These are phyloP conservation scores for Elongisporangium anandrum DNA, from an alignment of 352 stramenopile genomes.

Conservation along the genomic window DNA sequence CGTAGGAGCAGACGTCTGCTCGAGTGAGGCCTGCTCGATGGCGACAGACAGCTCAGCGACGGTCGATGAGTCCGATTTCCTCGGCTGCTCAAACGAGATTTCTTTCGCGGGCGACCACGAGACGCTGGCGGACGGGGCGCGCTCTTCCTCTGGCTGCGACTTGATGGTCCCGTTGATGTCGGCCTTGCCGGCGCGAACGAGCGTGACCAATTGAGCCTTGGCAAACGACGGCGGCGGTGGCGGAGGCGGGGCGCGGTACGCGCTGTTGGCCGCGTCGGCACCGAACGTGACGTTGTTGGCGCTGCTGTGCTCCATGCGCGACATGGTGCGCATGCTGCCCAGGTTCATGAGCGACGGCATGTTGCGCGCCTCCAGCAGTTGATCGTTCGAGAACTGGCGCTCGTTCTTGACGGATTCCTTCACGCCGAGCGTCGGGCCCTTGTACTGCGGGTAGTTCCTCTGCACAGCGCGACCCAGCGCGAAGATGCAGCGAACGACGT, in stretches of 20 bases:
- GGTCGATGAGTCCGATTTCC: constrained; percentile 5
- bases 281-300: constrained; percentile 76
- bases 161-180: constrained; percentile 11
- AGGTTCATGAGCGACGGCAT: constrained; percentile 60
- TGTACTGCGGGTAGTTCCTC: constrained; percentile 67
- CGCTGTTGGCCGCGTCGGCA: constrained; percentile 47
- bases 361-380: constrained; percentile 59
- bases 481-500: constrained; percentile 79
- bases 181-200: constrained; percentile 38
- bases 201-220: constrained; percentile 65
- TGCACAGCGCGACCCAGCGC: constrained; percentile 69
- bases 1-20: constrained; percentile 25
- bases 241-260: constrained; percentile 51
- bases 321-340: constrained; percentile 72
- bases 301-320: constrained; percentile 39
- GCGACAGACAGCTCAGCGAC: constrained; percentile 40
- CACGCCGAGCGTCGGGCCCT: constrained; percentile 71
- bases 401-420: constrained; percentile 81
- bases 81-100: constrained; percentile 20
- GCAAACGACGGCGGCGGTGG: constrained; percentile 67
- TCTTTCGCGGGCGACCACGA: constrained; percentile 17
- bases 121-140: constrained; percentile 8
- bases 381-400: constrained; percentile 60
- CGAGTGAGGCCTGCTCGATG: constrained; percentile 32
- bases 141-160: constrained; percentile 17